phyloP scores from a whole-genome alignment of 345 rosid species.

The Iberis pinnata region DNA sequence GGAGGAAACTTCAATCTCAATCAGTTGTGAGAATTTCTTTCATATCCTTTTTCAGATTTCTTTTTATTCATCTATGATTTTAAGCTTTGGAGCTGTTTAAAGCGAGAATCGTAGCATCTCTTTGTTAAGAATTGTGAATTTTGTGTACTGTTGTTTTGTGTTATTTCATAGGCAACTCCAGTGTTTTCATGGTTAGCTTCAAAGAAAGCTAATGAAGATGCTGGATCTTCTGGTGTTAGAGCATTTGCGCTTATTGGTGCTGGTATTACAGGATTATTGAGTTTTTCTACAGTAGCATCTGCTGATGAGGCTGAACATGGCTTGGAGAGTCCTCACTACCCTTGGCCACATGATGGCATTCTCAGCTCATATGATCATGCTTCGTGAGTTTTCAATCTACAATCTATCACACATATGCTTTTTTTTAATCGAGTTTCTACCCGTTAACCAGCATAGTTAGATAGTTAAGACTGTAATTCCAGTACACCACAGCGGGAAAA shows the following conservation, averaged over 20 bases:
- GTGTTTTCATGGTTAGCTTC: slow-evolving; percentile 49
- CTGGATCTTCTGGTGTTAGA: slow-evolving; percentile 46
- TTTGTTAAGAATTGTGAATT: neutral
- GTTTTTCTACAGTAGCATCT: slow-evolving; percentile 65
- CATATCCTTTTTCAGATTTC: neutral
- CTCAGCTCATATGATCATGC: slow-evolving; percentile 96
- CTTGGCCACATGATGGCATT: slow-evolving; percentile 96
- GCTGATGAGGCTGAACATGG: slow-evolving; percentile 99
- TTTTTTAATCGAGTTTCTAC: neutral
- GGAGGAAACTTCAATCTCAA: slow-evolving; percentile 60
- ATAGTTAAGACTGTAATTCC: too few species aligned
- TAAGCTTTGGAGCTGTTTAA: slow-evolving; percentile 8
- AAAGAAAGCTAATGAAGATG: slow-evolving; percentile 51
- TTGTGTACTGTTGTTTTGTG: neutral
- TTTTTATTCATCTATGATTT: too few species aligned
- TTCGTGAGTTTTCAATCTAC: slow-evolving; percentile 55
- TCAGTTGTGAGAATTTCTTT: slow-evolving; percentile 39
- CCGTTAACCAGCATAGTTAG: neutral
- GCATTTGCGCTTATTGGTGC: slow-evolving; percentile 73
- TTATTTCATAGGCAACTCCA: slow-evolving; percentile 46
- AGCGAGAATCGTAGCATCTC: neutral
- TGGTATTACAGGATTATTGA: slow-evolving; percentile 68
- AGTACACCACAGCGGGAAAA: neutral
- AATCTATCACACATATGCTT: neutral
- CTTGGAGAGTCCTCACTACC: slow-evolving; percentile 67